Base-by-base conservation (phyloP, 2,329 filamentous ascomycete genomes). In the Paraphoma chrysanthemicola region DNA sequence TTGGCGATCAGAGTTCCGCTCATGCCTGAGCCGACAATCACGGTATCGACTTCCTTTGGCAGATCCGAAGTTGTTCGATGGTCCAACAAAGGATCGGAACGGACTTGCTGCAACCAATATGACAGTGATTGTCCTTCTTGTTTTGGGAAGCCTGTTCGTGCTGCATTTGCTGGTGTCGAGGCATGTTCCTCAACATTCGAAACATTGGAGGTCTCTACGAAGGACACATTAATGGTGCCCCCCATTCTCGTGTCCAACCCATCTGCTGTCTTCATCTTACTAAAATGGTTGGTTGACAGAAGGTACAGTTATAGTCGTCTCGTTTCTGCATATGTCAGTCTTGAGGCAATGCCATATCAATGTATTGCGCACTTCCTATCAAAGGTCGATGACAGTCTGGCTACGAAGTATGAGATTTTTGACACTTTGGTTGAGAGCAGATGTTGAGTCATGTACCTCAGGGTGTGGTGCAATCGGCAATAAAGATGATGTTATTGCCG, bases 1-100 rank as follows among this genome's bases (percentile, higher is more conserved):
- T 61, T 66, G 1, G 67, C 56, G 10, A 67, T 53, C 0, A 69
- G 48, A 8, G 66, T 65, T 1, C 66, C 66, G 7, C 60, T 68
- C 30, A 71, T 60, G 23, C 76, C 75, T 8, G 70, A 72, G 6
- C 76, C 74, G 29, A 78, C 68, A 14, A 78, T 63, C 10, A 77
- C 58, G 42, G 73, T 74, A 54, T 78, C 70, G 29, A 63, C 66
- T 16, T 65, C 54, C 1, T 49, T 7, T 14, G 76, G 74, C 9
- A 78, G 52, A 1, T 63, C 49, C 9, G 64, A 41, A 5, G 75
- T 76, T 14, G 66, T 74, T 18, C 71, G 68, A 36, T 73, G 62
- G 29, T 70, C 58, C 7, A 71, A 33, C 2, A 71, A 42, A 6
- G 69, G 63, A 48, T 70, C 67, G 33, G 59, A 62, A 11, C 67